Percentiles rank a stretch among this genome's conserved stretches.
Evolutionary conservation across 768 basidiomycete species (phyloP).

Genomic region (Tricholoma sp.): DNA sequence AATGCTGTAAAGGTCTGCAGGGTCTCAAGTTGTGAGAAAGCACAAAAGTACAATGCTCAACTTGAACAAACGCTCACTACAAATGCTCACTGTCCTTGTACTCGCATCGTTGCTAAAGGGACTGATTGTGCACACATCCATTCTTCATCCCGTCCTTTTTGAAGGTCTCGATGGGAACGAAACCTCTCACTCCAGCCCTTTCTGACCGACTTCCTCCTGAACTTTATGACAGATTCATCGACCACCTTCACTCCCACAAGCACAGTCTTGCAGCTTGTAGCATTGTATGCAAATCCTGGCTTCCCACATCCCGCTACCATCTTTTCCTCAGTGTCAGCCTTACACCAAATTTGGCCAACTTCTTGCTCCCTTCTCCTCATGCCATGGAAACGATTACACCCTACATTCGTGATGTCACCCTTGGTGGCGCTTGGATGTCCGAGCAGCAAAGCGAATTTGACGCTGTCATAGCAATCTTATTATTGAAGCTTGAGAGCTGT

Average conservation of each 20-base stretch:
- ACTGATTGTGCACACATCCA: neutral
- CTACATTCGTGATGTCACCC: slow-evolving; percentile 23
- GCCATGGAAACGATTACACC: slow-evolving; percentile 19
- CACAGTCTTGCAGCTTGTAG: slow-evolving; percentile 24
- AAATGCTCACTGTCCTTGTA: slow-evolving; percentile 1
- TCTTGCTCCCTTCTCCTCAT: slow-evolving; percentile 22
- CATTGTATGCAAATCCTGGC: slow-evolving; percentile 28
- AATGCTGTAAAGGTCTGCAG: neutral
- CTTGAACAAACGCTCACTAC: too few species aligned
- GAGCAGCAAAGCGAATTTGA: slow-evolving; percentile 12
- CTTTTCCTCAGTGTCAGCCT: slow-evolving; percentile 28
- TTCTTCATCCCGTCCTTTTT: neutral
- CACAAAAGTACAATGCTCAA: neutral
- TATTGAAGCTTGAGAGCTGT: slow-evolving; percentile 10
- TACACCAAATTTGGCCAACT: slow-evolving; percentile 20
- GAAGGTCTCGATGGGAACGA: slow-evolving; percentile 3
- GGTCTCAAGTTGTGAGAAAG: neutral
- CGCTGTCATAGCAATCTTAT: slow-evolving; percentile 16
- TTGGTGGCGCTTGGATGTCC: slow-evolving; percentile 22
- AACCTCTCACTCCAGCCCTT: slow-evolving; percentile 14
- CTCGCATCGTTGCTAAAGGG: neutral
- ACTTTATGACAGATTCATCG: slow-evolving; percentile 25
- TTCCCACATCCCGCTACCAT: slow-evolving; percentile 25
- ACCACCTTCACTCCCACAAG: slow-evolving; percentile 21
- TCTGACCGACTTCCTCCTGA: slow-evolving; percentile 27